A percentile compares a stretch with the other conserved stretches of the same genome.
phyloP scores from a whole-genome alignment of 306 rosid species.

The Calophaca sinica region DNA sequence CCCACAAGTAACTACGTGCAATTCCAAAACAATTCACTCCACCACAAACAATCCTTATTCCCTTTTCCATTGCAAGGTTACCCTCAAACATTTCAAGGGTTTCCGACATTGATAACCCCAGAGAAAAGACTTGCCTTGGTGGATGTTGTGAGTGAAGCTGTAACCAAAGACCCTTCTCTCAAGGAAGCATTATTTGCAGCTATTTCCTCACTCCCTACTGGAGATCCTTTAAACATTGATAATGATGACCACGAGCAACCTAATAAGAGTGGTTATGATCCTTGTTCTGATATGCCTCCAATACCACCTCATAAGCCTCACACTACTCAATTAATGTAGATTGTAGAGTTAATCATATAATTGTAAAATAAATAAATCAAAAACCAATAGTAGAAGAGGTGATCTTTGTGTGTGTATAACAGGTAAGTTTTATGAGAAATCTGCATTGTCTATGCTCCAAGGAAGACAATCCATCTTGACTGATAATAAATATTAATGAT shows the following conservation, averaged over 20 bases:
- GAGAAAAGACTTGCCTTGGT: constrained; percentile 48
- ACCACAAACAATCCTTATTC: constrained; percentile 3
- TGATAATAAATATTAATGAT: neutral
- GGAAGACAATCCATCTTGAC: neutral
- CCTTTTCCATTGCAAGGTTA: constrained; percentile 46
- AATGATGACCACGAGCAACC: neutral
- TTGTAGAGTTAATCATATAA: constrained; percentile 3
- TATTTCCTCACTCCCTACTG: constrained; percentile 46
- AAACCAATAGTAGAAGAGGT: neutral
- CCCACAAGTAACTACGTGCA: constrained; percentile 37
- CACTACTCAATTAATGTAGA: constrained; percentile 29
- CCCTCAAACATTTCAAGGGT: constrained; percentile 32
- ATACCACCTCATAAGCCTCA: constrained; percentile 5
- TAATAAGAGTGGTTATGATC: constrained; percentile 21
- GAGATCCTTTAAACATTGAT: constrained; percentile 31
- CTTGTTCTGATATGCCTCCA: constrained; percentile 28
- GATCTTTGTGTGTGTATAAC: neutral
- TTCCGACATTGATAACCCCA: constrained; percentile 16
- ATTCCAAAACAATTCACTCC: constrained; percentile 30
- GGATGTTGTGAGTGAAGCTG: constrained; percentile 51
- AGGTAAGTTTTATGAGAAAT: neutral
- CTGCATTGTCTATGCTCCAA: neutral
- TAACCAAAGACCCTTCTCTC: constrained; percentile 49
- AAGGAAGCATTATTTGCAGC: constrained; percentile 48
- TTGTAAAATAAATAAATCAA: neutral